phyloP scores from a whole-genome alignment of 495 filamentous ascomycete genomes.

The Neurospora terricola region DNA sequence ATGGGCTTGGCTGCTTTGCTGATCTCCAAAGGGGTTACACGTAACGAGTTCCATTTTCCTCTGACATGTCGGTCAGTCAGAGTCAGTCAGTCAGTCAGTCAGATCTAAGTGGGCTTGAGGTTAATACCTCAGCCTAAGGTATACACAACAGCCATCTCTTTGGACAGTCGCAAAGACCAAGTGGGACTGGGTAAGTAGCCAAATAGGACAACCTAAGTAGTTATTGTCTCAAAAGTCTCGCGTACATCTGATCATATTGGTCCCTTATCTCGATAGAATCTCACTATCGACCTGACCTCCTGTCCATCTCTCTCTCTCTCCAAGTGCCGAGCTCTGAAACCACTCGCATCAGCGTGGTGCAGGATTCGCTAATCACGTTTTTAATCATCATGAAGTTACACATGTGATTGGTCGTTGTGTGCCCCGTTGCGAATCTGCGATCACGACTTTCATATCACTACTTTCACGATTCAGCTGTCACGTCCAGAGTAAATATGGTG shows the following conservation, averaged over 20 bases:
- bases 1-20: not conserved
- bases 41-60: not conserved
- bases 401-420: not conserved
- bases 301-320: not conserved
- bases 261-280: not conserved
- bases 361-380: not conserved
- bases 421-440: not conserved
- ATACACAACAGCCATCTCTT: not conserved
- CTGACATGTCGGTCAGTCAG: slow-evolving; percentile 6
- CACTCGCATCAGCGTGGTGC: not conserved
- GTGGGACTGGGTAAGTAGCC: not conserved
- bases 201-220: not conserved
- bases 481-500: too few species aligned
- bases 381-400: not conserved
- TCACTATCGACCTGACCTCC: too few species aligned
- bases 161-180: not conserved
- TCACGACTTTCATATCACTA: too few species aligned
- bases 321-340: not conserved
- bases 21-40: not conserved
- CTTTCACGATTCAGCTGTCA: too few species aligned
- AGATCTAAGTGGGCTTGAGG: slow-evolving; percentile 1
- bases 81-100: slow-evolving; percentile 2
- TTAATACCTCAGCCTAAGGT: not conserved
- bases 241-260: not conserved
- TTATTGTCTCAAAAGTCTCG: not conserved